A percentile compares a stretch with the other conserved stretches of the same genome.
phyloP scores from a whole-genome alignment of 805 yeast species.

The Saccharomycopsis sp. region DNA sequence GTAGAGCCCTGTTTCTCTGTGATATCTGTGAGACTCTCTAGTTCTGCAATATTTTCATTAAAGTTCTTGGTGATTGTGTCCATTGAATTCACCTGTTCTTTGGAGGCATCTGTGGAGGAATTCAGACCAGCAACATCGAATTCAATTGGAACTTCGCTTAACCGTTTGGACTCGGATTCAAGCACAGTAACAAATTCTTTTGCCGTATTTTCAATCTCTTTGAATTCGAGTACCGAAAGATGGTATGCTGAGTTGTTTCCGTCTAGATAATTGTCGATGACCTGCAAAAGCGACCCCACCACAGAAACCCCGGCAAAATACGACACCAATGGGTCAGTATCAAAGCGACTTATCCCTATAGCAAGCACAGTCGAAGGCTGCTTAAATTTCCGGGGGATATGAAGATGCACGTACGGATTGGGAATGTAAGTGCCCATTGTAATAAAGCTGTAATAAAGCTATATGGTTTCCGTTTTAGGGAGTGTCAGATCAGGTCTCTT shows the following conservation, averaged over 20 bases:
- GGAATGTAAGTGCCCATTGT: neutral
- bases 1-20: too few species aligned
- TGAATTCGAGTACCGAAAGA: constrained; percentile 2
- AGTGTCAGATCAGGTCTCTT: too few species aligned
- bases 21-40: neutral
- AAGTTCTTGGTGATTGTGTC: neutral
- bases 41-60: neutral
- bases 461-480: neutral
- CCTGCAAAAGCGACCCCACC: constrained; percentile 1
- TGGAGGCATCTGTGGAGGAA: neutral
- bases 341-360: neutral
- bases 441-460: too few species aligned
- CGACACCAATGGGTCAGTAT: neutral
- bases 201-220: neutral
- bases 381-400: neutral
- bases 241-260: neutral
- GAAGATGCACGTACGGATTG: neutral
- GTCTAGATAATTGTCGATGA: constrained; percentile 3
- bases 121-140: neutral
- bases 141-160: neutral
- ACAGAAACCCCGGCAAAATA: constrained; percentile 4
- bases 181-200: neutral
- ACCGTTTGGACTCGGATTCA: neutral
- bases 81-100: neutral
- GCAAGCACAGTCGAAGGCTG: neutral